Base-by-base conservation (phyloP, 169 alveolate species). In the Eimeria praecox region DNA sequence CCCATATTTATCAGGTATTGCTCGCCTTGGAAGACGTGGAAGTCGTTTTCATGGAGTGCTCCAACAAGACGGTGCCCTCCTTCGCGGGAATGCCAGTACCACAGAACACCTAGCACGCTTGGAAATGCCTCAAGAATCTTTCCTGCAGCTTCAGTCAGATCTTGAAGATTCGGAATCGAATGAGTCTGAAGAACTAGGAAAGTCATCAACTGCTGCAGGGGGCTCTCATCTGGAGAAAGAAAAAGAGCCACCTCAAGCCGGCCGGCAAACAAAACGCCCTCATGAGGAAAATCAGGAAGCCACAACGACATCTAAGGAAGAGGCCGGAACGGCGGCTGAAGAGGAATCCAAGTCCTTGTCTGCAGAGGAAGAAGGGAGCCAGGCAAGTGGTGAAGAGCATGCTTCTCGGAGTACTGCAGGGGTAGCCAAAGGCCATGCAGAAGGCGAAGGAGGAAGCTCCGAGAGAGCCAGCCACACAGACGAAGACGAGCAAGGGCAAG, bases 61-160 rank as follows among this genome's bases (percentile, higher is more conserved):
- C 52, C 90, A 82, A 20, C 90, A 27, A 30, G 90, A 54, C 9
- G 33, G 73, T 38, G 14, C 52, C 30, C 5, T 56, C 75, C 75
- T 82, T 33, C 73, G 49, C 73, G 44, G 49, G 69, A 75, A 5
- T 33, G 27, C 52, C 22, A 75, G 35, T 20, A 4, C 73, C 9
- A 1, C 49, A 2, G 44, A 56, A 30, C 18, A n/a, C 54, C 22
- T 49, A 0, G 24, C 40, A 10, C 69, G 42, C 20, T 0, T 42
- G 71, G 46, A 16, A 20, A 5, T 56, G 2, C 71, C 44, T 3
- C 8, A 12, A 22, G 75, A 38, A 30, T 44, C 75, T n/a, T 54
- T 82, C 44, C 73, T 82, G 46, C 90, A 82, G 62, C 90, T 49
- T 1, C 73, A 33, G 46, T 44, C 90, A 30, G 90, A 82, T n/a